phyloP scores from a whole-genome alignment of 192 early-diverging fungal genomes.

The Haplosporangium gracile region DNA sequence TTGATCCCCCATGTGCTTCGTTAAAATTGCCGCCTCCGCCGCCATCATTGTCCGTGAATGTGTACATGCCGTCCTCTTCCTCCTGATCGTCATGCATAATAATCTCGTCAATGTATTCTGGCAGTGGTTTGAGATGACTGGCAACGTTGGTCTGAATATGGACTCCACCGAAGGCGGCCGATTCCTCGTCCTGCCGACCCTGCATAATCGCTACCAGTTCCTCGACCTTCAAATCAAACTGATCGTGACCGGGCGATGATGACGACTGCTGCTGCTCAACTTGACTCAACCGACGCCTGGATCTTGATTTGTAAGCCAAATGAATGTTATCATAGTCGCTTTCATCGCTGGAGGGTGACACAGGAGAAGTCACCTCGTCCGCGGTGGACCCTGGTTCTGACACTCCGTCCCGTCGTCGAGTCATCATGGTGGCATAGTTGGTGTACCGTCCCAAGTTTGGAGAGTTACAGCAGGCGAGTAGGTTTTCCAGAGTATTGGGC shows the following conservation, averaged over 20 bases:
- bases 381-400: not conserved
- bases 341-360: constrained; percentile 34
- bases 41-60: not conserved
- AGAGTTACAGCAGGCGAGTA: constrained; percentile 61
- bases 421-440: constrained; percentile 40
- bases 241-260: constrained; percentile 33
- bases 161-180: constrained; percentile 41
- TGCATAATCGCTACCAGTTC: constrained; percentile 38
- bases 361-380: not conserved
- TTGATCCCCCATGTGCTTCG: not conserved
- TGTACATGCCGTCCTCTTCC: constrained; percentile 53
- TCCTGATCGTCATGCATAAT: constrained; percentile 51
- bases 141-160: constrained; percentile 47
- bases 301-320: not conserved
- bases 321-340: constrained; percentile 34
- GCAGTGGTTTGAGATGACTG: constrained; percentile 14
- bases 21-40: not conserved
- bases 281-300: not conserved
- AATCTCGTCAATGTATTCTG: constrained; percentile 30
- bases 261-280: not conserved
- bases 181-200: constrained; percentile 43
- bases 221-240: constrained; percentile 37
- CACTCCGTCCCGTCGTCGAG: not conserved
- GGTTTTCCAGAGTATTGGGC: constrained; percentile 63
- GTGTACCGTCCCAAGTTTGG: constrained; percentile 65